Percentiles rank a stretch among this genome's conserved stretches.
Evolutionary conservation across 768 basidiomycete species (phyloP).

Genomic region (Boletus bicolor): DNA sequence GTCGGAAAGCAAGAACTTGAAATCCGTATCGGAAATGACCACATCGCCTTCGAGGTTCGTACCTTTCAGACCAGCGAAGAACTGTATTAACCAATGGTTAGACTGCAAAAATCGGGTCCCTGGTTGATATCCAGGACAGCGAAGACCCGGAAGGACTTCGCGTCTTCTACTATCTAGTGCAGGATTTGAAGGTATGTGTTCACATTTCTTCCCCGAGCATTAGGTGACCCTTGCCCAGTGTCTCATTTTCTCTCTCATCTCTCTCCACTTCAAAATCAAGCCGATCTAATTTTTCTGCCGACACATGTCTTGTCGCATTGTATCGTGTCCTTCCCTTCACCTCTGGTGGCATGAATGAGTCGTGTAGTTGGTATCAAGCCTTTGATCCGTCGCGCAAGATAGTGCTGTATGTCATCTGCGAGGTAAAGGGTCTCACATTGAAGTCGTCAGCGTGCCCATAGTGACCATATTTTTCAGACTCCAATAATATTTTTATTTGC

Average conservation of each 20-base stretch:
- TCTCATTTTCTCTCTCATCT: slow-evolving; percentile 96
- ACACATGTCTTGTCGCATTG: not conserved
- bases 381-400: slow-evolving; percentile 23
- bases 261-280: slow-evolving; percentile 99
- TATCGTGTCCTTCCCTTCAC: not conserved
- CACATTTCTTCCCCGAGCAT: not conserved
- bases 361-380: slow-evolving; percentile 5
- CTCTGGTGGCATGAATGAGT: slow-evolving; percentile 8
- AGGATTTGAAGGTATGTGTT: slow-evolving; percentile 82
- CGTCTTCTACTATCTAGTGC: slow-evolving; percentile 98
- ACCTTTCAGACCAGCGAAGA: not conserved
- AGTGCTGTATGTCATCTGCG: slow-evolving; percentile 19
- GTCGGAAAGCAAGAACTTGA: slow-evolving; percentile 98
- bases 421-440: slow-evolving; percentile 14
- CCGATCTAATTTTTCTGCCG: slow-evolving; percentile 60
- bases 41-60: slow-evolving; percentile 93
- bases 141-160: slow-evolving; percentile 97
- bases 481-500: slow-evolving; percentile 9
- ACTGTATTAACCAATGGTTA: slow-evolving; percentile 30
- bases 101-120: slow-evolving; percentile 97
- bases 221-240: slow-evolving; percentile 53
- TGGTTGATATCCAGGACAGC: slow-evolving; percentile 95
- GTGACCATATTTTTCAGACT: slow-evolving; percentile 12
- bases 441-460: not conserved
- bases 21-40: slow-evolving; percentile 89